A percentile compares a stretch with the other conserved stretches of the same genome.
These are phyloP conservation scores for Mycosphaerelloides madeirae DNA, from an alignment of 2,329 filamentous ascomycete species.

Conservation along the genomic window DNA sequence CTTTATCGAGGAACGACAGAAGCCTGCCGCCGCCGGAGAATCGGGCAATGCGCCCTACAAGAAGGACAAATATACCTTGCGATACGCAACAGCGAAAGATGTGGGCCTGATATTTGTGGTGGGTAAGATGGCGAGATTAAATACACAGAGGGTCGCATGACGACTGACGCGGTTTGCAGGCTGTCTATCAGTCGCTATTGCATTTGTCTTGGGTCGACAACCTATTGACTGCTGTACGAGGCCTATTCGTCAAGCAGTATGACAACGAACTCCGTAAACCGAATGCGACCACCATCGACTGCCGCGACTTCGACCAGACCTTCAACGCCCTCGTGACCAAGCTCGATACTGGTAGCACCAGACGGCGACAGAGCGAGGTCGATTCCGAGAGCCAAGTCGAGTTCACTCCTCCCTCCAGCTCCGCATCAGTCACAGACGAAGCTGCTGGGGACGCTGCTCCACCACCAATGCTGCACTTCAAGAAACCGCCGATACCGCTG, in stretches of 20 bases:
- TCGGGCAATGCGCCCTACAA: slow-evolving; percentile 68
- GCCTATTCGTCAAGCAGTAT: slow-evolving; percentile 86
- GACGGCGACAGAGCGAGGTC: slow-evolving; percentile 21
- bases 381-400: slow-evolving; percentile 38
- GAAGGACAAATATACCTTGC: slow-evolving; percentile 88
- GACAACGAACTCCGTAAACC: slow-evolving; percentile 78
- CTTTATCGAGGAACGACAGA: slow-evolving; percentile 89
- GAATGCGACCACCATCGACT: slow-evolving; percentile 72
- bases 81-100: slow-evolving; percentile 91
- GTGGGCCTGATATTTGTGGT: slow-evolving; percentile 93
- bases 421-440: slow-evolving; percentile 45
- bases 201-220: slow-evolving; percentile 97
- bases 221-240: slow-evolving; percentile 89
- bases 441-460: slow-evolving; percentile 49
- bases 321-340: slow-evolving; percentile 90
- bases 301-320: slow-evolving; percentile 78
- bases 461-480: slow-evolving; percentile 45
- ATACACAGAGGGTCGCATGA: not conserved
- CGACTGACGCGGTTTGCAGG: slow-evolving; percentile 51
- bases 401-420: slow-evolving; percentile 50
- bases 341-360: slow-evolving; percentile 54
- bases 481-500: slow-evolving; percentile 39
- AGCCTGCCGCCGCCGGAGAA: slow-evolving; percentile 53
- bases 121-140: slow-evolving; percentile 31
- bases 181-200: slow-evolving; percentile 91